Evolutionary conservation across 2,329 filamentous ascomycete genomes (phyloP), one percentile per base, ranked within the genome.

Genomic region (Aspergillus candidus): DNA sequence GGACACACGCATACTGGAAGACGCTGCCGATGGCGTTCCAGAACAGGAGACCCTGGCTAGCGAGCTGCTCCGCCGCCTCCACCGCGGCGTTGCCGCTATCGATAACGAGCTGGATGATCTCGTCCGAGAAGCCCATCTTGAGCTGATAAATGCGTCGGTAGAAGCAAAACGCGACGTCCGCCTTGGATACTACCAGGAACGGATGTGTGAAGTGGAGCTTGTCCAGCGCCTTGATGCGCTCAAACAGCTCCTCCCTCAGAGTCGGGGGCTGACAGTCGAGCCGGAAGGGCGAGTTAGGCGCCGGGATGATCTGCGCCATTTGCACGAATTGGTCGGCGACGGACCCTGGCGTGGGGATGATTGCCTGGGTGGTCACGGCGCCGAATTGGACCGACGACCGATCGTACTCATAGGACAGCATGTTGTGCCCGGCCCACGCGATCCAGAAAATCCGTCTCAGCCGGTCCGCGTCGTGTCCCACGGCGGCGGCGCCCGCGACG

Each of bases 391-490:
- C 60, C 40, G 60, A n/a, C 8, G 59, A 60, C 29, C 50, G 53
- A 50, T 63, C 60, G 22, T 56, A 55, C 49, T 63, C 60, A 46
- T 63, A 63, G 4, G 57, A 63, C 5, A 63, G 45, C 54, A 63
- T 61, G 10, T 43, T 41, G 46, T 63, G 60, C 6, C 50, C 61
- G 4, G 60, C 58, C 61, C 61, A 63, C 2, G 55, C 52, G 43
- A 62, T 49, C 61, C 59, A 63, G 36, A 63, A 63, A n/a, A 63
- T 63, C 13, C 60, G 38, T 38, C 58, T 53, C 40, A 62, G 48
- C 3, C 59, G 56, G 38, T 63, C 61, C 2, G 50, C 53, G 51
- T 63, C 59, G 52, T 62, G 49, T 14, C 61, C 60, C 39, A 50
- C 12, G 4, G 13, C 35, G 22, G 45, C 51, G n/a, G 55, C 49